A percentile compares a stretch with the other conserved stretches of the same genome.
These are phyloP conservation scores for Solanum corneliomulleri DNA, from an alignment of 257 asterid genomes.

Conservation along the genomic window DNA sequence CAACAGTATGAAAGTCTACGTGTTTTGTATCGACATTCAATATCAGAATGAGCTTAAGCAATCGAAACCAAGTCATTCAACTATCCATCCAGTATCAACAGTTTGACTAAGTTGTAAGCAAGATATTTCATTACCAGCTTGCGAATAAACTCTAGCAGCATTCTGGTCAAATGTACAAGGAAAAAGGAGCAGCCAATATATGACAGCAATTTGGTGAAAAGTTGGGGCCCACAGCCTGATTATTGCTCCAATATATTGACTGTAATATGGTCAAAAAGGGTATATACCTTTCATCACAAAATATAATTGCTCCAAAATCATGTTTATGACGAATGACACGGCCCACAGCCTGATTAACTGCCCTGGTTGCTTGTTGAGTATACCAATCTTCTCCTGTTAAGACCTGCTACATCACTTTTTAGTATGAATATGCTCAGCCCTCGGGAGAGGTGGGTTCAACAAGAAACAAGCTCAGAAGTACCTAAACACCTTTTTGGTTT, in stretches of 20 bases:
- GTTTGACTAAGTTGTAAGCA: not conserved
- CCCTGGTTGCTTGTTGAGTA: constrained; percentile 90
- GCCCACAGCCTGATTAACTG: constrained; percentile 98
- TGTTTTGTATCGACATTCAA: not conserved
- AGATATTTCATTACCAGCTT: not conserved
- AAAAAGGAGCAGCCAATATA: not conserved
- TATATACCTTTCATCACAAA: constrained; percentile 87
- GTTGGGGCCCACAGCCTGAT: not conserved
- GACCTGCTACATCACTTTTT: constrained; percentile 32
- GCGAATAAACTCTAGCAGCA: not conserved
- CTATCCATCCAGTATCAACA: not conserved
- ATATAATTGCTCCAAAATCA: constrained; percentile 95
- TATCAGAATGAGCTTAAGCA: not conserved
- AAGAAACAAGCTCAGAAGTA: not conserved
- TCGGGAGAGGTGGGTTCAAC: not conserved
- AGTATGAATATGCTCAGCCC: not conserved
- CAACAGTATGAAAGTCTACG: not conserved
- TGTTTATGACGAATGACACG: constrained; percentile 96
- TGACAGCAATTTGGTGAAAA: not conserved
- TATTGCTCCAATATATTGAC: not conserved
- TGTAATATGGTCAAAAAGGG: not conserved
- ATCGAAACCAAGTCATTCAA: not conserved
- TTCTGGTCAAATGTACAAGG: not conserved
- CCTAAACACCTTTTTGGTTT: not conserved
- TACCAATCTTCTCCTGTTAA: constrained; percentile 97